These are phyloP conservation scores for Monascus purpureus DNA, from an alignment of 495 filamentous ascomycete species.

Conservation along the genomic window DNA sequence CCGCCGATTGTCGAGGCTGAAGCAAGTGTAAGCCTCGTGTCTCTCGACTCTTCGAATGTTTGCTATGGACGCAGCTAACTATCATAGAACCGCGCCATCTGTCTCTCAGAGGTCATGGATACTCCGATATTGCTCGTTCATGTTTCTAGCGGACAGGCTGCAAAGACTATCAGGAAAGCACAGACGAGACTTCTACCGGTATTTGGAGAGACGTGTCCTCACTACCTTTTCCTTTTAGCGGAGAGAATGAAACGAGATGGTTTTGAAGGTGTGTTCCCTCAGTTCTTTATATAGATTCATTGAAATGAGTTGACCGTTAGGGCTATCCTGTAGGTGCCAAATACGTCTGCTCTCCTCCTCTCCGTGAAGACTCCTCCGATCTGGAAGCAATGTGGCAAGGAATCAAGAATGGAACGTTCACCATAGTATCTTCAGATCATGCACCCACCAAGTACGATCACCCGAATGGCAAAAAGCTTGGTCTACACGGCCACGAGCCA, in stretches of 20 bases:
- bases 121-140: constrained; percentile 46
- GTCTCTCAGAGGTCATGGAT: constrained; percentile 39
- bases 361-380: constrained; percentile 19
- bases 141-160: constrained; percentile 37
- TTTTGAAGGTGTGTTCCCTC: too few species aligned
- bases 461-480: too few species aligned
- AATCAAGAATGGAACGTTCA: constrained; percentile 33
- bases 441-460: constrained; percentile 11
- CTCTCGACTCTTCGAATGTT: too few species aligned
- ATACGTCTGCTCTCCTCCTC: constrained; percentile 35
- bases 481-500: too few species aligned
- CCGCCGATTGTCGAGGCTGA: constrained; percentile 43
- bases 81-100: constrained; percentile 44
- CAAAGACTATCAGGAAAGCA: constrained; percentile 36
- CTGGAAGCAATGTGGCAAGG: constrained; percentile 31
- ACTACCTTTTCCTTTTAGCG: constrained; percentile 46
- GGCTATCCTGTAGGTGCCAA: too few species aligned
- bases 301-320: too few species aligned
- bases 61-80: too few species aligned
- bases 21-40: too few species aligned
- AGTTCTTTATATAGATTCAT: too few species aligned
- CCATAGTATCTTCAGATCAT: constrained; percentile 29
- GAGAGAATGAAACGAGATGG: constrained; percentile 34
- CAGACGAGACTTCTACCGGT: constrained; percentile 42
- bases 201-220: constrained; percentile 51